These are phyloP conservation scores for Staphylotrichum tortipilum DNA, from an alignment of 495 filamentous ascomycete genomes.

Conservation along the genomic window DNA sequence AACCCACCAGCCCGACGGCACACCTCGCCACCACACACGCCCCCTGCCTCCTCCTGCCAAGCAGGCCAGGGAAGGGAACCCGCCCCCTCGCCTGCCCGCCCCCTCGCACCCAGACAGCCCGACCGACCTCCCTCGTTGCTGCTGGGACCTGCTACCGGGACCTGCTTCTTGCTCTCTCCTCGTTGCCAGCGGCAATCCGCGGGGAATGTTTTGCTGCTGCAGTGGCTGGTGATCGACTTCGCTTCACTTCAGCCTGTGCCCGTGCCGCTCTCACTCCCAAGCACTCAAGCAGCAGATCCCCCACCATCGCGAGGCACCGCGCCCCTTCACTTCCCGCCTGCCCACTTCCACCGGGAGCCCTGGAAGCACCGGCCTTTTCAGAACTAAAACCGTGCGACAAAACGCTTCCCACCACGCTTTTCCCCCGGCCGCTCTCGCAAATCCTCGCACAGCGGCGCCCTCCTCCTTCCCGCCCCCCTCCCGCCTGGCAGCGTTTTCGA, in stretches of 20 bases:
- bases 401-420: neutral
- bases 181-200: constrained; percentile 3
- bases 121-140: neutral
- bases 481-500: neutral
- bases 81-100: constrained; percentile 6
- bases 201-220: constrained; percentile 6
- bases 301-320: too few relatives aligned
- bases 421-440: constrained; percentile 2
- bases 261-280: constrained; percentile 2
- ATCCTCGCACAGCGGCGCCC: constrained; percentile 13
- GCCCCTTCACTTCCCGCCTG: too few relatives aligned
- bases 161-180: constrained; percentile 18
- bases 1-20: too few relatives aligned
- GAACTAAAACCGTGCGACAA: constrained; percentile 9
- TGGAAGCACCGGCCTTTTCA: constrained; percentile 12
- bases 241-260: constrained; percentile 15
- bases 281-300: too few relatives aligned
- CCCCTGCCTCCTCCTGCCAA: constrained; percentile 18
- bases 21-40: constrained; percentile 19
- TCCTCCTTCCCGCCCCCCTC: too few relatives aligned
- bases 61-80: constrained; percentile 12
- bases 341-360: too few relatives aligned
- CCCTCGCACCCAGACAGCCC: too few relatives aligned
- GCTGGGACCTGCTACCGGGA: constrained; percentile 11
- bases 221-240: constrained; percentile 4